A percentile compares a stretch with the other conserved stretches of the same genome.
These are phyloP conservation scores for Fusarium coffeatum DNA, from an alignment of 2,329 filamentous ascomycete genomes.

Conservation along the genomic window DNA sequence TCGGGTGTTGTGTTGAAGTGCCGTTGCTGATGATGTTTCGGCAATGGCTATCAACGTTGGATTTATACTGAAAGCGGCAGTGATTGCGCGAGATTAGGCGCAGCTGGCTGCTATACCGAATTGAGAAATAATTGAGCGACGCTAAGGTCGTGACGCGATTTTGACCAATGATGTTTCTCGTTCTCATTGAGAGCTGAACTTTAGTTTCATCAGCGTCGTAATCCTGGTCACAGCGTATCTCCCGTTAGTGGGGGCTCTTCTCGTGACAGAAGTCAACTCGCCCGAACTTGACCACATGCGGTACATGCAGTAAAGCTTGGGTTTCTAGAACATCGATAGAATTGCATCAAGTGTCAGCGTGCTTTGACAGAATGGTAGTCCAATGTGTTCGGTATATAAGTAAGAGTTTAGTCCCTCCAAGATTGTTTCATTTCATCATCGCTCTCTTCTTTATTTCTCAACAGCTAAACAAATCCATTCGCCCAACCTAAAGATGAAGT, in stretches of 20 bases:
- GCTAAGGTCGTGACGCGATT: slow-evolving; percentile 4
- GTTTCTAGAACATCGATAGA: not conserved
- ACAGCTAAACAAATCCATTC: accelerated
- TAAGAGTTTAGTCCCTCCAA: not conserved
- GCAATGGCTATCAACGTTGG: not conserved
- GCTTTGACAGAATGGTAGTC: not conserved
- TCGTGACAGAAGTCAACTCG: slow-evolving; percentile 5
- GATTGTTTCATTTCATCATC: not conserved
- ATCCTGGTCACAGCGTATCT: no score
- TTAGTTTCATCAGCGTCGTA: not conserved
- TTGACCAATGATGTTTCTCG: slow-evolving; percentile 6
- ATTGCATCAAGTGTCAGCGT: not conserved
- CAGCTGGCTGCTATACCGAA: slow-evolving; percentile 19
- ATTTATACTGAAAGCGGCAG: slow-evolving; percentile 36
- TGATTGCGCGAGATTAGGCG: slow-evolving; percentile 29
- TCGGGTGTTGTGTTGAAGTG: not conserved
- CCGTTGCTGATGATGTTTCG: not conserved
- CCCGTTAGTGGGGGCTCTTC: no score
- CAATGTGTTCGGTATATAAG: slow-evolving; percentile 4
- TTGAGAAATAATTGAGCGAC: slow-evolving; percentile 40
- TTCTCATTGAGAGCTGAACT: not conserved
- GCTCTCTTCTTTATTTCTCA: not conserved
- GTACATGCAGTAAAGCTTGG: not conserved
- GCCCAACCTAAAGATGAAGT: slow-evolving; percentile 28
- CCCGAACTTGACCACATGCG: slow-evolving; percentile 16